Base-by-base conservation (phyloP, 345 rosid genomes). In the Cardamine chenopodiifolia region DNA sequence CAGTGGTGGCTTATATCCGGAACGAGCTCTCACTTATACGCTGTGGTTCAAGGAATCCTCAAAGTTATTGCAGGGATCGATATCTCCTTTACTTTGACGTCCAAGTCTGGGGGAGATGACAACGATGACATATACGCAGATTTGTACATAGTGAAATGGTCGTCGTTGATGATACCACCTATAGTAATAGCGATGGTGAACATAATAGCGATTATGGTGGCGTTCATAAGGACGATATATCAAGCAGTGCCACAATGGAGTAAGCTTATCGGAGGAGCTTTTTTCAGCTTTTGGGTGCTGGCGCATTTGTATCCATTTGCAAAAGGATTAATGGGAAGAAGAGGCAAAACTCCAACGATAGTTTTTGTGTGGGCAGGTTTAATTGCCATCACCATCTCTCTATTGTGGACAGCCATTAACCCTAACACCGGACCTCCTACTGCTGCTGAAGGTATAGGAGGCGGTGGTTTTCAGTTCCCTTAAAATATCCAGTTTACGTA, bases 321-420 rank as follows among this genome's bases (percentile, higher is more conserved):
- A 23, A 92, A 95, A 69, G 99, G 99, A 19, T 65, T 92, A 80
- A 95, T 90, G 98, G 96, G 99, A n/a, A 80, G 93, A 71, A 85
- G 98, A 66, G 82, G 92, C 17, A 95, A 92, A 85, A 95, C 99
- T 2, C 97, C 99, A 1, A 92, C 99, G 0, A 89, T 92, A 9
- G 97, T 95, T 44, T 87, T 85, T 35, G 98, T 95, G 29, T 92
- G 99, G 99, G 82, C 98, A 0, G 99, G 97, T 48, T 88, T 95
- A 56, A 92, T 95, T 28, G 96, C 97, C 0, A 92, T 95, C 61
- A 92, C 90, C 10, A 68, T 95, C 15, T 95, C 98, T 6, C 68
- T 92, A 75, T 77, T 95, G 3, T 92, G 97, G 96, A 82, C 91
- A 4, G 87, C 98, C 62, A 83, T 95, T 22, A 84, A 74, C 62